Base-by-base conservation (phyloP, 176 grass and related monocot genomes). In the Eragrostis nindensis region DNA sequence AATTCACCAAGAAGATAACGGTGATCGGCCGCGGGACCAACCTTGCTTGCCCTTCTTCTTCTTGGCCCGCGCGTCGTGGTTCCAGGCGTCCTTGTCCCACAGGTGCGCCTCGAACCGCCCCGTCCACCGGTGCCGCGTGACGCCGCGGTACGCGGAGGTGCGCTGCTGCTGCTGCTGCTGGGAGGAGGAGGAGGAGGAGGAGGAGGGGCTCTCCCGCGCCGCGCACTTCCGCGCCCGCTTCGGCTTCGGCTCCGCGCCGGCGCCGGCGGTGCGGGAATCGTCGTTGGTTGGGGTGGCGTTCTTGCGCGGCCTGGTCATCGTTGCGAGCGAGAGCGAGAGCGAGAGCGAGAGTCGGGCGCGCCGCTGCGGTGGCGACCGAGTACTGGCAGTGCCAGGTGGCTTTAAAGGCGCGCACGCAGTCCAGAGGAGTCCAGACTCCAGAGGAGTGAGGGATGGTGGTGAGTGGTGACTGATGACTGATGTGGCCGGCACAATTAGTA, bases 11-110 rank as follows among this genome's bases (percentile, higher is more conserved):
- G 8, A 59, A n/a, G n/a, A n/a, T n/a, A n/a, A n/a, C n/a, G n/a
- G n/a, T n/a, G n/a, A n/a, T n/a, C n/a, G n/a, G n/a, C n/a, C n/a
- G n/a, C n/a, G n/a, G n/a, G n/a, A n/a, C 69, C 6, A 36, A 94
- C 92, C 93, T 86, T 97, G 94, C 53, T 86, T 94, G 30, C 94
- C 94, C 69, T 97, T 97, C 87, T 94, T 97, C 68, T 97, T 97
- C 87, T 92, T 97, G 69, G 62, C 80, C 76, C 65, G 89, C 26
- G 91, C 50, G 54, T 86, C 87, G 70, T 14, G 57, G 57, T 79
- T 89, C 85, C 89, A 80, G 73, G 83, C 80, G 81, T 86, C 78
- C 85, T 92, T 97, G 88, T 97, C 89, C 94, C 91, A 92, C 56
- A 92, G 79, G 87, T 97, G 91, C 29, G 94, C 94, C 94, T 97